Conservation (phyloP, 768 basidiomycete species). For the Mycena vitilis region DNA sequence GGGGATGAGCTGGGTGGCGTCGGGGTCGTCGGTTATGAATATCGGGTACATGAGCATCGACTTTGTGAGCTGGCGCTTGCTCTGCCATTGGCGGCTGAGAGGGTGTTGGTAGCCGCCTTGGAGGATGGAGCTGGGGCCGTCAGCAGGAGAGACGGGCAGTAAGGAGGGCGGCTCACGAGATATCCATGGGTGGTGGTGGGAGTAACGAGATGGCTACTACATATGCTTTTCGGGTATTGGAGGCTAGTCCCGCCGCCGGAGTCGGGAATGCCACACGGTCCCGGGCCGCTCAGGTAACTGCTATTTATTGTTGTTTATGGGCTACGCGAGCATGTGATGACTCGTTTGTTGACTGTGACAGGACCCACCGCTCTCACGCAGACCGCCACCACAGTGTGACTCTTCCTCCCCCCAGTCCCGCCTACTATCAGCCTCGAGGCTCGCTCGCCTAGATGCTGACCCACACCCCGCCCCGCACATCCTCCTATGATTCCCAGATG, state of each 20-base stretch:
- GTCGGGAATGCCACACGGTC: not conserved
- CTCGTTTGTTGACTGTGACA: conserved; percentile 18
- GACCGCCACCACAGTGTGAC: too few relatives aligned
- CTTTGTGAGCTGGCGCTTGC: conserved; percentile 81
- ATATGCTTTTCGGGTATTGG: conserved; percentile 12
- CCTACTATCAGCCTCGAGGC: not conserved
- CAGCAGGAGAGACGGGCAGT: not conserved
- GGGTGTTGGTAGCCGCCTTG: conserved; percentile 97
- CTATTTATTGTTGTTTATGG: not conserved
- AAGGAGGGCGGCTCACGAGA: conserved; percentile 51
- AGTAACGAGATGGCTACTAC: conserved; percentile 1
- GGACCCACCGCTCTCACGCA: conserved; percentile 16
- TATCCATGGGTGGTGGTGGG: conserved; percentile 53
- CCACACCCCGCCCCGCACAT: conserved; percentile 43
- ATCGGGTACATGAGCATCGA: conserved; percentile 99
- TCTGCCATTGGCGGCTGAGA: conserved; percentile 89
- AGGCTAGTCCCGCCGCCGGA: not conserved
- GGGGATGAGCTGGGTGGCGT: conserved; percentile 81
- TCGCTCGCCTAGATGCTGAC: conserved; percentile 38
- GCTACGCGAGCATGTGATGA: conserved; percentile 9
- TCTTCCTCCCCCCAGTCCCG: too few relatives aligned
- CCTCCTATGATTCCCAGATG: conserved; percentile 65
- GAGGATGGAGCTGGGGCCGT: conserved; percentile 73
- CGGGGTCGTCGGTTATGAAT: conserved; percentile 95
- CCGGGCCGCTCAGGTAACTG: too few relatives aligned